Evolutionary conservation across 306 rosid species (phyloP).

Genomic region (Pachyrhizus erosus): DNA sequence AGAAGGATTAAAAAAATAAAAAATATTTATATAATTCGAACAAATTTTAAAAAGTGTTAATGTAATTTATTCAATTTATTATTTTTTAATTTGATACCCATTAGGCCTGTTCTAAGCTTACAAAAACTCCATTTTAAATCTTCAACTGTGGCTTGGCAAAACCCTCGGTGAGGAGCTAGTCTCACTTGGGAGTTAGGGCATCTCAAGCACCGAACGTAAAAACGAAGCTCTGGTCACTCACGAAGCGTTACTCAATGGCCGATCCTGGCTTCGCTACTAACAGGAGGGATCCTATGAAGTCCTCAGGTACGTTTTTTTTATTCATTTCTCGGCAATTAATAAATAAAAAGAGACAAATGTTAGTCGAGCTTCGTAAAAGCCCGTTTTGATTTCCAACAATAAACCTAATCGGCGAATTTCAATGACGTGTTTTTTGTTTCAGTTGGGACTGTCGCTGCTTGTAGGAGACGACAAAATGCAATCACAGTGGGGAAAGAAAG

Average conservation of each 20-base stretch:
- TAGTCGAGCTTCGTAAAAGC: neutral
- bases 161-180: neutral
- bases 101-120: too few species aligned
- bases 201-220: too few species aligned
- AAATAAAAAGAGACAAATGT: neutral
- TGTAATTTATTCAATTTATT: too few species aligned
- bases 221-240: neutral
- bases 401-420: conserved; percentile 29
- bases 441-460: conserved; percentile 83
- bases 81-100: too few species aligned
- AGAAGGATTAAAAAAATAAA: too few species aligned
- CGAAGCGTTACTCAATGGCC: conserved; percentile 58
- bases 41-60: too few species aligned
- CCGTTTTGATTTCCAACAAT: neutral
- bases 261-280: conserved; percentile 57
- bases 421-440: conserved; percentile 41
- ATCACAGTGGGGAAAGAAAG: conserved; percentile 81
- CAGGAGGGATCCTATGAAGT: conserved; percentile 81
- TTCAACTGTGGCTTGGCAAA: too few species aligned
- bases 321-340: neutral
- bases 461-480: conserved; percentile 77
- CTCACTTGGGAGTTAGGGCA: too few species aligned
- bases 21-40: too few species aligned
- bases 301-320: conserved; percentile 58
- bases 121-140: too few species aligned